A percentile compares a stretch with the other conserved stretches of the same genome.
Conservation (phyloP, 2,329 filamentous ascomycete genomes). For the Fusarium sp. region DNA sequence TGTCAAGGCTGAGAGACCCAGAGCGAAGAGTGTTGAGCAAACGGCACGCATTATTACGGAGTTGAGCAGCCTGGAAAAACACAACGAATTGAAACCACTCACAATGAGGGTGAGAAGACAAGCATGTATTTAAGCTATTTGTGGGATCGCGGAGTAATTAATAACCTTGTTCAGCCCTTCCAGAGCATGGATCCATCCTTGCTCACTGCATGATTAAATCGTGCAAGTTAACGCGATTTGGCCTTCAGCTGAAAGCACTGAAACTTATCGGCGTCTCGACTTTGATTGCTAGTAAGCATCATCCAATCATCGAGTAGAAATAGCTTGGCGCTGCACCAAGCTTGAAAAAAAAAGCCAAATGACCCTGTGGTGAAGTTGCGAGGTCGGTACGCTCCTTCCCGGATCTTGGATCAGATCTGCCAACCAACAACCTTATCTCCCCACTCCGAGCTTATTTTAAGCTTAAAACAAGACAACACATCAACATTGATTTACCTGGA, state of each 20-base stretch:
- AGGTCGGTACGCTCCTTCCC: neutral
- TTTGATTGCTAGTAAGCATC: neutral
- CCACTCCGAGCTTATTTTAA: neutral
- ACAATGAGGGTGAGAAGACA: too few species aligned
- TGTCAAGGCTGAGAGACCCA: too few species aligned
- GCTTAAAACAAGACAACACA: neutral
- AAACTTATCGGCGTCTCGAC: conserved; percentile 1
- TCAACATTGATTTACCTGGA: rapidly evolving
- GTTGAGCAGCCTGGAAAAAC: too few species aligned
- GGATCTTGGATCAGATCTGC: neutral
- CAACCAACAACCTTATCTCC: neutral
- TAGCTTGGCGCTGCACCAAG: too few species aligned
- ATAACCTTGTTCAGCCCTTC: conserved; percentile 20
- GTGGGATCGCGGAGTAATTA: neutral
- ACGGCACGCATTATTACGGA: too few species aligned
- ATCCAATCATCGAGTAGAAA: neutral
- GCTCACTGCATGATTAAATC: conserved; percentile 9
- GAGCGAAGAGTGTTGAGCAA: too few species aligned
- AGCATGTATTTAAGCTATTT: neutral
- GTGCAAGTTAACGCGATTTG: conserved; percentile 4
- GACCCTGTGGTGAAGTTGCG: too few species aligned
- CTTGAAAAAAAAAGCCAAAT: too few species aligned
- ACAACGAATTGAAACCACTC: too few species aligned
- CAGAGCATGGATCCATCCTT: conserved; percentile 27
- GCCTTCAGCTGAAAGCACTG: conserved; percentile 11